These are phyloP conservation scores for Ogataea methylovora DNA, from an alignment of 805 yeast genomes.

Conservation along the genomic window DNA sequence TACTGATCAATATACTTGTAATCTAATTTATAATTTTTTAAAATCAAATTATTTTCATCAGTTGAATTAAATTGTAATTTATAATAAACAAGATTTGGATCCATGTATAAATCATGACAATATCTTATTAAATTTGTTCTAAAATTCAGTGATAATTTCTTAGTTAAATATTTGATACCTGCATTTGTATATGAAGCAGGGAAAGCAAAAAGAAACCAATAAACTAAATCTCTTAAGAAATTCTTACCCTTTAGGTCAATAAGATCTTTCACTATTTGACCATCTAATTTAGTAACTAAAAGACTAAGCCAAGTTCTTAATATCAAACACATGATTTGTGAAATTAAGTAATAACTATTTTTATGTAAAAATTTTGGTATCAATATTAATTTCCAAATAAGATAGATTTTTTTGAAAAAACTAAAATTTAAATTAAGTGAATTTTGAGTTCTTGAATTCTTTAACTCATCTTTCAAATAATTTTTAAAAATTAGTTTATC, in stretches of 20 bases:
- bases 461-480: slow-evolving; percentile 25
- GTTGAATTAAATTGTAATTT: slow-evolving; percentile 58
- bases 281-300: slow-evolving; percentile 82
- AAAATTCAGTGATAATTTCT: slow-evolving; percentile 72
- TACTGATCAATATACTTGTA: slow-evolving; percentile 75
- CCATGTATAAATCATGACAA: slow-evolving; percentile 84
- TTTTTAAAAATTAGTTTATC: slow-evolving; percentile 47
- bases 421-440: slow-evolving; percentile 39
- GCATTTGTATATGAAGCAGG: slow-evolving; percentile 93
- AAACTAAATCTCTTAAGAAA: slow-evolving; percentile 67
- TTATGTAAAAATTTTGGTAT: slow-evolving; percentile 68
- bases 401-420: slow-evolving; percentile 63
- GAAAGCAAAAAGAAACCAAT: slow-evolving; percentile 85
- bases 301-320: slow-evolving; percentile 84
- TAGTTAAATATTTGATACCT: slow-evolving; percentile 74
- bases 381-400: slow-evolving; percentile 66
- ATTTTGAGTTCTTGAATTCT: neutral
- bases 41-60: slow-evolving; percentile 21
- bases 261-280: slow-evolving; percentile 83
- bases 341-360: slow-evolving; percentile 54
- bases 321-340: slow-evolving; percentile 69
- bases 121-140: slow-evolving; percentile 79
- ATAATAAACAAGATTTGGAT: slow-evolving; percentile 73
- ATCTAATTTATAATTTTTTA: slow-evolving; percentile 25
- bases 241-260: slow-evolving; percentile 73